These are phyloP conservation scores for Kodamaea lidongshanica DNA, from an alignment of 805 yeast species.

Conservation along the genomic window DNA sequence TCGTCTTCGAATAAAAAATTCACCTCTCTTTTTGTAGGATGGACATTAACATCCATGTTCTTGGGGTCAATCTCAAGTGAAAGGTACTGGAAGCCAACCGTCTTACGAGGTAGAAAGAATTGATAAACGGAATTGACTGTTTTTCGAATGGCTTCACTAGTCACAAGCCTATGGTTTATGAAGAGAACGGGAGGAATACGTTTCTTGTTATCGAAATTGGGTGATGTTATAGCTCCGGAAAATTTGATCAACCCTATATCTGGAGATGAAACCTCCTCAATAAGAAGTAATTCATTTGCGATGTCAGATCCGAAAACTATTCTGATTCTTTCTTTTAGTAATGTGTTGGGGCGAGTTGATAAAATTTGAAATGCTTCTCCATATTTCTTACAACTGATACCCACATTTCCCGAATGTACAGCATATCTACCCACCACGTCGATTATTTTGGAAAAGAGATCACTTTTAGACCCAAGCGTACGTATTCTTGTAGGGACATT, in stretches of 20 bases:
- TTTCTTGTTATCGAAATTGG: conserved; percentile 67
- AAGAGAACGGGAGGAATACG: conserved; percentile 66
- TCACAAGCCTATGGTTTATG: conserved; percentile 76
- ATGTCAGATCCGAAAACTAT: conserved; percentile 63
- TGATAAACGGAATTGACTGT: conserved; percentile 60
- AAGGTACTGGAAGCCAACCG: conserved; percentile 69
- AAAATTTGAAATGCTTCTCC: conserved; percentile 71
- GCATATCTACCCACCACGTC: conserved; percentile 84
- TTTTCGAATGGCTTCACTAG: conserved; percentile 72
- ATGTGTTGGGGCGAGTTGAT: conserved; percentile 46
- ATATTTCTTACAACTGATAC: conserved; percentile 70
- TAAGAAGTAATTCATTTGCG: conserved; percentile 52
- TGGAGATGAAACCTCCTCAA: conserved; percentile 9
- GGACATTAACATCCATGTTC: conserved; percentile 87
- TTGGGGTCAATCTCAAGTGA: conserved; percentile 60
- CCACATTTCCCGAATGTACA: conserved; percentile 61
- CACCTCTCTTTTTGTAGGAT: conserved; percentile 93
- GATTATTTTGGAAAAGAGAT: conserved; percentile 69
- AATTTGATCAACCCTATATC: conserved; percentile 46
- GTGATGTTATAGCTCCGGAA: conserved; percentile 59
- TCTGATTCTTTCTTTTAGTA: conserved; percentile 64
- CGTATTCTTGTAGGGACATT: conserved; percentile 75
- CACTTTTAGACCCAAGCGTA: conserved; percentile 58
- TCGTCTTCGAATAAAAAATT: conserved; percentile 82
- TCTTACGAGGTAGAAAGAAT: conserved; percentile 69